Conservation (phyloP, 176 grass and related monocot species). For the Elaeis guineensis region DNA sequence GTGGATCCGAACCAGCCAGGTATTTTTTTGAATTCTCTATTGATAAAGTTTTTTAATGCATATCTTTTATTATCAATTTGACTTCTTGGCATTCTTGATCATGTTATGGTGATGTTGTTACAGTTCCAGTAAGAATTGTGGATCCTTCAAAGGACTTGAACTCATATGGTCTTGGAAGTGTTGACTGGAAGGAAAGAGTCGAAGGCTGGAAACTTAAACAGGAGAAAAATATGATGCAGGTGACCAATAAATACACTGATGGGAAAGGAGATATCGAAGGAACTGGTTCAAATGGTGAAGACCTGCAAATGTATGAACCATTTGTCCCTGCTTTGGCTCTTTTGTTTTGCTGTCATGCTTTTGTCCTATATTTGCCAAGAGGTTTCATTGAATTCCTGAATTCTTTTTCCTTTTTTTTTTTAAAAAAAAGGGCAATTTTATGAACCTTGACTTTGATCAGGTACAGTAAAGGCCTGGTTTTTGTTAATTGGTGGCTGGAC, state of each 20-base stretch:
- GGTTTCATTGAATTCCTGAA: too few species aligned
- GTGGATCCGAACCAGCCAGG: constrained; percentile 96
- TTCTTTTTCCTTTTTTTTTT: too few species aligned
- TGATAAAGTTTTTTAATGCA: too few species aligned
- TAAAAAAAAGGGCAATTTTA: too few species aligned
- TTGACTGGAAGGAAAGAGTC: constrained; percentile 99
- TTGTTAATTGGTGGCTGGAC: too few species aligned
- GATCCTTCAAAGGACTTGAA: constrained; percentile 98
- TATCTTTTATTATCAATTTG: too few species aligned
- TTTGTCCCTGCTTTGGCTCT: background rate
- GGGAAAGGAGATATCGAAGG: constrained; percentile 95
- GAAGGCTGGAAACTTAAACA: constrained; percentile 96
- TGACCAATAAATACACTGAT: constrained; percentile 85
- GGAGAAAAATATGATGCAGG: constrained; percentile 91
- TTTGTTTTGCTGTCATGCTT: background rate
- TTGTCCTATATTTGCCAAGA: background rate
- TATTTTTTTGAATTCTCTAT: constrained; percentile 14
- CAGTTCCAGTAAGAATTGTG: constrained; percentile 99
- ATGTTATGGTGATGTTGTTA: constrained; percentile 30
- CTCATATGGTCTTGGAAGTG: constrained; percentile 72
- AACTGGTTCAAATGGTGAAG: constrained; percentile 97
- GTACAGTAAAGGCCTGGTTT: too few species aligned
- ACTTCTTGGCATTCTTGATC: background rate
- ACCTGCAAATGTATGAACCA: constrained; percentile 75
- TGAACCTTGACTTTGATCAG: too few species aligned